Conservation (phyloP, 148 eudicot species). For the Talinum fruticosum region DNA sequence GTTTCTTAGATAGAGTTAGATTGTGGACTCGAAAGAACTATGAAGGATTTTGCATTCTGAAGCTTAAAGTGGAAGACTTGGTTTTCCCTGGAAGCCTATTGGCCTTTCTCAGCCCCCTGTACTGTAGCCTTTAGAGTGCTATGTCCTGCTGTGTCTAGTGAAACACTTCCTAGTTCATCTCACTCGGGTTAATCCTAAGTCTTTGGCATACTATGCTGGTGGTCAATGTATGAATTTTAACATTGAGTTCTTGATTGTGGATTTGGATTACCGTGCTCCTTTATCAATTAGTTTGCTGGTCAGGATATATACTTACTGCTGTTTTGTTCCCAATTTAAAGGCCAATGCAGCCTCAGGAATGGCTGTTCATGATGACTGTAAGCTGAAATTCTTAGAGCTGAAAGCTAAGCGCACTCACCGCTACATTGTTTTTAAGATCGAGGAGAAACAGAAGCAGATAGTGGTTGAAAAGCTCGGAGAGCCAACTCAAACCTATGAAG, state of each 20-base stretch:
- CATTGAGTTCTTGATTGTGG: not conserved
- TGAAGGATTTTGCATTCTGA: not conserved
- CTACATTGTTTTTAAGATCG: slow-evolving; percentile 77
- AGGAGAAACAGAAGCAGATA: slow-evolving; percentile 75
- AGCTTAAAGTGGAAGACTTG: not conserved
- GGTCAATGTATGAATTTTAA: not conserved
- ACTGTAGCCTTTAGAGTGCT: not conserved
- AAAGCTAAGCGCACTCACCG: slow-evolving; percentile 78
- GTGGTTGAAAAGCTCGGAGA: slow-evolving; percentile 82
- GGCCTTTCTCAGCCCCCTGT: not conserved
- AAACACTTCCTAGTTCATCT: not conserved
- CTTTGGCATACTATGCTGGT: not conserved
- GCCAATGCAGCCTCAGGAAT: slow-evolving; percentile 90
- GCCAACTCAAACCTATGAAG: slow-evolving; percentile 62
- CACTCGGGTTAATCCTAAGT: not conserved
- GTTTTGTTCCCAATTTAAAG: slow-evolving; percentile 27
- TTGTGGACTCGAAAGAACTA: not conserved
- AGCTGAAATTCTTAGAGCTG: slow-evolving; percentile 78
- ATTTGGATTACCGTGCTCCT: not conserved
- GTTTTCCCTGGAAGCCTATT: not conserved
- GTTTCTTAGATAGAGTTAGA: not conserved
- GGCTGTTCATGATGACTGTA: slow-evolving; percentile 92
- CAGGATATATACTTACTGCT: not conserved
- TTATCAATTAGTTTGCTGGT: no score
- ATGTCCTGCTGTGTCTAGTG: not conserved